Conservation (phyloP, 805 yeast species). For the Tanozyma kutaoensis region DNA sequence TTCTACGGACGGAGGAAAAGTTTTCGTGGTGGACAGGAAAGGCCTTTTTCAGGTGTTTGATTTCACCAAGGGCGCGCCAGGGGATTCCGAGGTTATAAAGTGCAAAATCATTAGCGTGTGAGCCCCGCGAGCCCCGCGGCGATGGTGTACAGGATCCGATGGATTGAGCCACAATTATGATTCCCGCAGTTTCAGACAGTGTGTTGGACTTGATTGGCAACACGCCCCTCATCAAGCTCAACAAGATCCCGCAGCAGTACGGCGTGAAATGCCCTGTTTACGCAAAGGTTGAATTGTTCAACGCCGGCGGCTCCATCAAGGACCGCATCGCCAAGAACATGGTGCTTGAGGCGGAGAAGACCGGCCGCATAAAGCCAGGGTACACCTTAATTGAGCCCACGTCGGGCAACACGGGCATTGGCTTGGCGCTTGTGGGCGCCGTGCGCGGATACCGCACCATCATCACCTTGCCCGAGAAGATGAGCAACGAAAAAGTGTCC, state of each 20-base stretch:
- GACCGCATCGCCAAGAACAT: constrained; percentile 80
- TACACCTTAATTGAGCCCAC: constrained; percentile 81
- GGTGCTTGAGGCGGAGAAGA: constrained; percentile 75
- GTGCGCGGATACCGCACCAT: constrained; percentile 78
- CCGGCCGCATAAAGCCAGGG: constrained; percentile 74
- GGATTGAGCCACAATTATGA: no score
- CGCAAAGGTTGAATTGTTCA: constrained; percentile 73
- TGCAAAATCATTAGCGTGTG: constrained; percentile 39
- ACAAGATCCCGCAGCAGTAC: constrained; percentile 61
- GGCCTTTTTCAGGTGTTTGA: constrained; percentile 73
- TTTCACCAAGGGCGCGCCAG: constrained; percentile 76
- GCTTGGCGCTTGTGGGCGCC: constrained; percentile 78
- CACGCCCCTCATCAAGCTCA: constrained; percentile 68
- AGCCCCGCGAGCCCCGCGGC: no score
- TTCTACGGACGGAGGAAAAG: constrained; percentile 69
- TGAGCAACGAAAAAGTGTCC: constrained; percentile 84
- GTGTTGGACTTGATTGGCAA: constrained; percentile 72
- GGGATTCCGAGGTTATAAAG: constrained; percentile 49
- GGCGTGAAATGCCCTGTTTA: constrained; percentile 62
- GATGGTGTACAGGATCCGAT: no score
- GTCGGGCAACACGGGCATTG: constrained; percentile 87
- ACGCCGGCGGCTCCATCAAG: constrained; percentile 84
- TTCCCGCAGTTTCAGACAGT: no score
- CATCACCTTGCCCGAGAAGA: constrained; percentile 81
- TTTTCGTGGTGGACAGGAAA: constrained; percentile 67